Percentiles rank a stretch among this genome's conserved stretches.
Evolutionary conservation across 495 filamentous ascomycete genomes (phyloP).

Genomic region (Physcia stellaris): DNA sequence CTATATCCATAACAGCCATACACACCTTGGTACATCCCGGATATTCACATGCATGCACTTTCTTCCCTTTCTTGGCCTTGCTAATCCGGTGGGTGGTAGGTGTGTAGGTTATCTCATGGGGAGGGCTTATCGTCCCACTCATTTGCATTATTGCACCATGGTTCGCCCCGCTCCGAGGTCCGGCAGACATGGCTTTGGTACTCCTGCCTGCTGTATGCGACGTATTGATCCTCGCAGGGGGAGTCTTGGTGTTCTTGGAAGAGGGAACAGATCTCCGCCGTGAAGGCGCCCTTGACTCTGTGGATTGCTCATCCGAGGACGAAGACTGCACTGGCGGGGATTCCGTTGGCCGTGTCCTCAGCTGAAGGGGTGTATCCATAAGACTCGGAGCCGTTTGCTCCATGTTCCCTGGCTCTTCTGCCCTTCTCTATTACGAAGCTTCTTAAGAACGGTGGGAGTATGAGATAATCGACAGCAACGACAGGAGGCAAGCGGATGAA

Average conservation of each 20-base stretch:
- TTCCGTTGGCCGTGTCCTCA: too few relatives aligned
- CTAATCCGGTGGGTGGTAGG: constrained; percentile 64
- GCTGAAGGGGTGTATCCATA: too few relatives aligned
- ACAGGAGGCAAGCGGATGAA: too few relatives aligned
- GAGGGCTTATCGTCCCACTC: constrained; percentile 1
- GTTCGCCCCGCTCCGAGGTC: constrained; percentile 1
- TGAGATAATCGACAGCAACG: too few relatives aligned
- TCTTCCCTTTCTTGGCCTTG: constrained; percentile 71
- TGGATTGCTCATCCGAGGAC: too few relatives aligned
- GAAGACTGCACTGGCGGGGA: too few relatives aligned
- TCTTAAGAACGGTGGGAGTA: too few relatives aligned
- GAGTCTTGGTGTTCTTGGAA: not conserved
- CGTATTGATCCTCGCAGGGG: not conserved
- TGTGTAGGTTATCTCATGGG: constrained; percentile 37
- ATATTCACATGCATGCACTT: constrained; percentile 58
- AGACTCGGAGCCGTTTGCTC: too few relatives aligned
- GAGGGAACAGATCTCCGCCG: not conserved
- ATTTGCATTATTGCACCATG: constrained; percentile 2
- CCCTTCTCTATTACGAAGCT: too few relatives aligned
- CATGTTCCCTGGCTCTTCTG: too few relatives aligned
- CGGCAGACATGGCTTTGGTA: not conserved
- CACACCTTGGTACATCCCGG: constrained; percentile 51
- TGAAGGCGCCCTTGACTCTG: too few relatives aligned
- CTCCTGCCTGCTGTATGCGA: not conserved
- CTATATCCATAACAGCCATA: not conserved